Evolutionary conservation across 176 grass and related monocot species (phyloP).

Genomic region (Microstegium vimineum): DNA sequence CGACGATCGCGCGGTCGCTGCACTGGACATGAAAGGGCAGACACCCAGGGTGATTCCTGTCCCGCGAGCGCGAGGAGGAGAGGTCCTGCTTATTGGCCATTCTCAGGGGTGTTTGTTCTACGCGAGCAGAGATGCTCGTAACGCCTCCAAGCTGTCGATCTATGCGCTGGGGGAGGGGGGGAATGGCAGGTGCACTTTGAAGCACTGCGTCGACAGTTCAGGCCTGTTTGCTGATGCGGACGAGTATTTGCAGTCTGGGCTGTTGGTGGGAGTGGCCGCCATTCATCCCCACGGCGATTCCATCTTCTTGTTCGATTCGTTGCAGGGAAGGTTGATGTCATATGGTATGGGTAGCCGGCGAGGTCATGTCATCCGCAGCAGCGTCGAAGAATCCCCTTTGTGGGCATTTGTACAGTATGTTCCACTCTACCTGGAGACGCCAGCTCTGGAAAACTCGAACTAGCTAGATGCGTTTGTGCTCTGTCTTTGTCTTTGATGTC

Average conservation of each 20-base stretch:
- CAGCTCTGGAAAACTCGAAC: background rate
- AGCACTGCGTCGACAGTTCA: background rate
- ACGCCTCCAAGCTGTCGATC: background rate
- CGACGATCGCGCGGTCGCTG: background rate
- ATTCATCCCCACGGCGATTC: background rate
- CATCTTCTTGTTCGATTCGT: background rate
- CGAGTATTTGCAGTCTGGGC: background rate
- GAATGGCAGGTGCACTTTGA: background rate
- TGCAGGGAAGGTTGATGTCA: background rate
- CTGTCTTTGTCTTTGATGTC: background rate
- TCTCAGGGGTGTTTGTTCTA: background rate
- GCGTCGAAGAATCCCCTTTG: no score
- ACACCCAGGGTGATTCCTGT: background rate
- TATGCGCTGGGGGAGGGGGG: background rate
- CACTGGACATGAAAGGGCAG: background rate
- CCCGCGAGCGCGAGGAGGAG: background rate
- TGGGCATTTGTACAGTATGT: background rate
- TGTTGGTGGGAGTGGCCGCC: background rate
- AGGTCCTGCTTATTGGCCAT: background rate
- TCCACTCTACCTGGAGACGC: background rate
- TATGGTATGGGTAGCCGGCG: background rate
- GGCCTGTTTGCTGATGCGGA: background rate
- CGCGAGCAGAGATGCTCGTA: background rate
- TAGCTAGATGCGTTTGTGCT: background rate
- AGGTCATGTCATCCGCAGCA: background rate